A percentile compares a stretch with the other conserved stretches of the same genome.
Evolutionary conservation across 345 rosid genomes (phyloP).

Genomic region (Murraya paniculata): DNA sequence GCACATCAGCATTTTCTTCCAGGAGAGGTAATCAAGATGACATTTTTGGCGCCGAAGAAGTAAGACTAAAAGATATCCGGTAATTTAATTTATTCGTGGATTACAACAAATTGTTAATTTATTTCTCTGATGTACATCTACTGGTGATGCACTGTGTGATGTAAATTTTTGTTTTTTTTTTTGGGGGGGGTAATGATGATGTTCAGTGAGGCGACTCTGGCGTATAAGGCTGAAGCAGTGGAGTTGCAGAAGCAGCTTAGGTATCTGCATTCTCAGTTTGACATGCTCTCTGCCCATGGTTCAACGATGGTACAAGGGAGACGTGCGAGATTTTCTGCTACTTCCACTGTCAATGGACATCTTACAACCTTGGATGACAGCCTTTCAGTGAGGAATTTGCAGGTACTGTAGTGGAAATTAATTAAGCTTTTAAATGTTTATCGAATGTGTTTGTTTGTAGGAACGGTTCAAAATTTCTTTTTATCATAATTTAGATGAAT

Average conservation of each 20-base stretch:
- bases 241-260: constrained; percentile 87
- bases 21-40: constrained; percentile 88
- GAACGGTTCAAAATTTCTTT: not conserved
- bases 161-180: constrained; percentile 9
- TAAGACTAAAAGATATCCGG: constrained; percentile 68
- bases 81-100: constrained; percentile 1
- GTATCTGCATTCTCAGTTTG: constrained; percentile 76
- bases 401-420: constrained; percentile 34
- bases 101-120: not conserved
- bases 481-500: constrained; percentile 65
- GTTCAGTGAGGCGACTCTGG: constrained; percentile 64
- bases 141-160: not conserved
- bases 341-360: constrained; percentile 78
- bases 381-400: constrained; percentile 75
- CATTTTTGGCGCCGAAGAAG: constrained; percentile 87
- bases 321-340: constrained; percentile 88
- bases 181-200: not conserved
- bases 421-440: not conserved
- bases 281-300: constrained; percentile 73
- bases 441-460: not conserved
- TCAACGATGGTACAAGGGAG: constrained; percentile 87
- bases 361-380: constrained; percentile 76
- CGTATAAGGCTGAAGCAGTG: constrained; percentile 70
- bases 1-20: constrained; percentile 86
- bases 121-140: not conserved